Evolutionary conservation across 2,329 filamentous ascomycete species (phyloP), one percentile per base, ranked within the genome.

Genomic region (Talaromyces atroroseus): DNA sequence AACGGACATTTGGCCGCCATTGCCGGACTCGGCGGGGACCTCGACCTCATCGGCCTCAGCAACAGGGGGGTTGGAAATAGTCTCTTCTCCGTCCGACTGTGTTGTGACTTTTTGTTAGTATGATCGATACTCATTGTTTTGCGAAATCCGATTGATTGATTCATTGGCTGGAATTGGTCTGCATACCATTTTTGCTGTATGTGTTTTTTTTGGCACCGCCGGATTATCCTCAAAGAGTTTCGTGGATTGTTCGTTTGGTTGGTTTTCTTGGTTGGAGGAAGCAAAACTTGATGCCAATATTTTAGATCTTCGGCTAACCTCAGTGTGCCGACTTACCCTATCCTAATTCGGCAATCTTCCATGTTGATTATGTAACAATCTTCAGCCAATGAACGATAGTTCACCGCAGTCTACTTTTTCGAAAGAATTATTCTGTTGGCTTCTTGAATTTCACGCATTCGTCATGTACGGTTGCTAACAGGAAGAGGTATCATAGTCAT

Each of bases 61-160:
- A 68, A 79, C 75, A 80, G 89, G 87, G 63, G 66, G 70, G 70
- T 71, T 71, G 78, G 87, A 86, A 79, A 85, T 88, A 80, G 87
- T 91, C 88, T 97, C 92, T 96, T 97, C 94, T 97, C 92, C 92
- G 91, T 97, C 92, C 91, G 92, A 97, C 94, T 96, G 24, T 29
- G n/a, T n/a, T 26, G 36, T 21, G 5, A 18, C 16, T n/a, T 2
- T 40, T 36, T 14, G 24, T 54, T 48, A 48, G 52, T 48, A n/a
- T 34, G 14, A 49, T n/a, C n/a, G n/a, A n/a, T n/a, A 46, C n/a
- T n/a, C n/a, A n/a, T n/a, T n/a, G 3, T 42, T 42, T 20, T 42
- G n/a, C 18, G 7, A 1, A 38, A n/a, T 40, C 14, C 10, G n/a
- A 48, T 47, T 16, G 44, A 12, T 8, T n/a, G 26, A 10, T 29